These are phyloP conservation scores for Monosporascus sp. DNA, from an alignment of 2,329 filamentous ascomycete species.

Conservation along the genomic window DNA sequence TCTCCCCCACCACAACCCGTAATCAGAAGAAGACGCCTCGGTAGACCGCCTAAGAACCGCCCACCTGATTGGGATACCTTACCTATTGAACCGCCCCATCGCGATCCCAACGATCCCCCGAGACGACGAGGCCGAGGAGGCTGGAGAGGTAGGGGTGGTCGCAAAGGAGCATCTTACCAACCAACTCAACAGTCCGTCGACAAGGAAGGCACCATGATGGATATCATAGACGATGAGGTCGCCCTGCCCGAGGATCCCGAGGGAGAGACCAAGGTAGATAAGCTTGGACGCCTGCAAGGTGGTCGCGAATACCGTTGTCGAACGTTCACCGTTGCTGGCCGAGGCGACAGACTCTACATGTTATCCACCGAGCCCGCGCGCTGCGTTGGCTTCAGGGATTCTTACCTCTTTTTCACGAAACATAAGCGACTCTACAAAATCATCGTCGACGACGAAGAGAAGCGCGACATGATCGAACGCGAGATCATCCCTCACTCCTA, in stretches of 20 bases:
- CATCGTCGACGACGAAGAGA: constrained; percentile 95
- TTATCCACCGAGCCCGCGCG: constrained; percentile 94
- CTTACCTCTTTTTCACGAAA: constrained; percentile 98
- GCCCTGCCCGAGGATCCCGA: constrained; percentile 80
- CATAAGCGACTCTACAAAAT: constrained; percentile 96
- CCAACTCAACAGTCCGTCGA: constrained; percentile 85
- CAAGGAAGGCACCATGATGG: constrained; percentile 87
- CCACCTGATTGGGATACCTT: constrained; percentile 73
- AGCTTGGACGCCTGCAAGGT: constrained; percentile 74
- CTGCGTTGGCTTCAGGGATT: constrained; percentile 95
- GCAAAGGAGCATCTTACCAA: constrained; percentile 63
- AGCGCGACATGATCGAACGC: constrained; percentile 90
- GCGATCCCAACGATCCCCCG: constrained; percentile 52
- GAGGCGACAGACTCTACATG: constrained; percentile 91
- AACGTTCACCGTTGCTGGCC: constrained; percentile 84
- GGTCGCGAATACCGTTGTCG: constrained; percentile 92
- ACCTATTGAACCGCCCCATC: constrained; percentile 47
- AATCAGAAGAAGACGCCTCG: constrained; percentile 72
- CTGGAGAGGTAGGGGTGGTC: constrained; percentile 64
- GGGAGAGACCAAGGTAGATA: constrained; percentile 91
- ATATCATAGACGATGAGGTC: constrained; percentile 89
- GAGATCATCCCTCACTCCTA: constrained; percentile 97
- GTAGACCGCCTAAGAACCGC: constrained; percentile 79
- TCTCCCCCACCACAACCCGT: constrained; percentile 56
- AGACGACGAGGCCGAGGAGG: constrained; percentile 64